These are phyloP conservation scores for Coemansia pectinata DNA, from an alignment of 192 early-diverging fungal species.

Conservation along the genomic window DNA sequence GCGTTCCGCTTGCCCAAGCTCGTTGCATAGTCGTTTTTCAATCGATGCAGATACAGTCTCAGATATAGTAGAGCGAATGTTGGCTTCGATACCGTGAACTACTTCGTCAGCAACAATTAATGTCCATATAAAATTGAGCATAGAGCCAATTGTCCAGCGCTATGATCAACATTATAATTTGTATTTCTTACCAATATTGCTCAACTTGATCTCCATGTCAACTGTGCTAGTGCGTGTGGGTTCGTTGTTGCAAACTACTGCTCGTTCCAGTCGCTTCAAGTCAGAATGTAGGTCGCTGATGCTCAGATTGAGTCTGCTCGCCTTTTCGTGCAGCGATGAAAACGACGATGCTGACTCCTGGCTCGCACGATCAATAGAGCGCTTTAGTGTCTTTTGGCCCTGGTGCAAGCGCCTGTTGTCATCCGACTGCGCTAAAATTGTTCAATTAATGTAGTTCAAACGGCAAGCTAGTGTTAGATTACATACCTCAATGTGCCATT, in stretches of 20 bases:
- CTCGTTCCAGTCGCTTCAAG: conserved; percentile 42
- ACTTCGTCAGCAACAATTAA: not conserved
- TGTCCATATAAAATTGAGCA: not conserved
- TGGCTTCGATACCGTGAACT: not conserved
- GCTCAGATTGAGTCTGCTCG: conserved; percentile 46
- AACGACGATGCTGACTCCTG: conserved; percentile 34
- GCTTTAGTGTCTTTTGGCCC: conserved; percentile 40
- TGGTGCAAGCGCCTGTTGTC: conserved; percentile 38
- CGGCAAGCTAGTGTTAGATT: not conserved
- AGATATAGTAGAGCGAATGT: not conserved
- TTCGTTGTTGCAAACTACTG: conserved; percentile 21
- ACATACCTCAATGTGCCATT: not conserved
- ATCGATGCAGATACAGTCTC: not conserved
- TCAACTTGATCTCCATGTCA: conserved; percentile 44
- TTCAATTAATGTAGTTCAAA: not conserved
- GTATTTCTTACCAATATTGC: conserved; percentile 27
- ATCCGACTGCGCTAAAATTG: conserved; percentile 10
- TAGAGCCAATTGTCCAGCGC: not conserved
- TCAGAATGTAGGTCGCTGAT: conserved; percentile 51
- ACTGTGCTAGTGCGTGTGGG: conserved; percentile 19
- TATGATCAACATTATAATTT: not conserved
- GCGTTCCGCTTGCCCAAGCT: conserved; percentile 1
- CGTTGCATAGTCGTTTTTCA: not conserved
- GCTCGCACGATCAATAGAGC: conserved; percentile 26
- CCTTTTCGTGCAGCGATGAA: conserved; percentile 45